These are phyloP conservation scores for Paracorniculantispora psalliotae DNA, from an alignment of 2,329 filamentous ascomycete genomes.

Conservation along the genomic window DNA sequence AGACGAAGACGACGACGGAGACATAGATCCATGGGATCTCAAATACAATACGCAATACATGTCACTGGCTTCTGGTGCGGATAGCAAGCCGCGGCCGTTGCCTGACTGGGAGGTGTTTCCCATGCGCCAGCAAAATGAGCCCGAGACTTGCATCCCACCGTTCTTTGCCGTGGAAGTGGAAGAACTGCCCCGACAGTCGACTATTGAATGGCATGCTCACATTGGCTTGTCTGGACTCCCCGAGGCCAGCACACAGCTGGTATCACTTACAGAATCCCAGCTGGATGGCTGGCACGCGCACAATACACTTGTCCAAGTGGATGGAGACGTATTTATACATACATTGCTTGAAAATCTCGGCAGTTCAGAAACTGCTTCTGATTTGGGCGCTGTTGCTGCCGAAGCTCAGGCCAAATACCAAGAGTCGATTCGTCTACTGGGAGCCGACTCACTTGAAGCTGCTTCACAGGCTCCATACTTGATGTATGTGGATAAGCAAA, in stretches of 20 bases:
- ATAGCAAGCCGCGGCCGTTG: conserved; percentile 28
- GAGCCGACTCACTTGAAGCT: conserved; percentile 4
- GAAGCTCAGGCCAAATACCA: conserved; percentile 14
- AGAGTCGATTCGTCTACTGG: background rate
- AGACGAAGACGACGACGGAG: conserved; percentile 45
- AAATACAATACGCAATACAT: conserved; percentile 52
- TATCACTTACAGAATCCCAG: conserved; percentile 16
- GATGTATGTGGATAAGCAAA: conserved; percentile 20
- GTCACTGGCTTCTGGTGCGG: conserved; percentile 31
- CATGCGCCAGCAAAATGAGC: conserved; percentile 31
- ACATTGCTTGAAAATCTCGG: conserved; percentile 23
- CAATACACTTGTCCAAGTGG: conserved; percentile 22
- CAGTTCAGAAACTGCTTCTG: background rate
- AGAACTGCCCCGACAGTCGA: conserved; percentile 66
- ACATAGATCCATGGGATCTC: conserved; percentile 64
- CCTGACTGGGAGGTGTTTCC: conserved; percentile 48
- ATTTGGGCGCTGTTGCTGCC: conserved; percentile 15
- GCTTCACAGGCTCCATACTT: conserved; percentile 24
- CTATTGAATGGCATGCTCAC: conserved; percentile 79
- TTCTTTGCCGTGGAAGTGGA: conserved; percentile 73
- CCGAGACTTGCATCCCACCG: conserved; percentile 47
- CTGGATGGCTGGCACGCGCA: conserved; percentile 25
- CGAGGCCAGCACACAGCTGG: conserved; percentile 24
- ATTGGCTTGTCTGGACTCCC: conserved; percentile 46
- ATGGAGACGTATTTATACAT: conserved; percentile 24